A percentile compares a stretch with the other conserved stretches of the same genome.
Evolutionary conservation across 2,329 filamentous ascomycete species (phyloP).

Genomic region (Xylariaceae sp.): DNA sequence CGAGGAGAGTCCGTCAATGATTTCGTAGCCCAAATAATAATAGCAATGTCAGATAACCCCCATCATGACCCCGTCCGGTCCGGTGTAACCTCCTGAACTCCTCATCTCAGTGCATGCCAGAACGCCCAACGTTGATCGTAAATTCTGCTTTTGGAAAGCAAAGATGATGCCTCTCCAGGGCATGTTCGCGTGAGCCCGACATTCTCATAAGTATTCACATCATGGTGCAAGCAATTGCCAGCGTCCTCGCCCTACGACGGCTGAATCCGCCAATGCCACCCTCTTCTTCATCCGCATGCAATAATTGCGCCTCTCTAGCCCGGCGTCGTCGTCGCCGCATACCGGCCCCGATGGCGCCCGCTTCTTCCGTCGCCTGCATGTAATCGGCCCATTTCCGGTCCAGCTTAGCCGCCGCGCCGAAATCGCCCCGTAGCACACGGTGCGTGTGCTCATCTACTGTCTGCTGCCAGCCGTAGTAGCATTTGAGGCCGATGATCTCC

Average conservation of each 20-base stretch:
- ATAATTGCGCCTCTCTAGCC: conserved; percentile 72
- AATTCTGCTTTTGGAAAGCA: background rate
- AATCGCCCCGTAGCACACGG: conserved; percentile 72
- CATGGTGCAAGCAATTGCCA: conserved; percentile 51
- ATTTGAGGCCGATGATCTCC: conserved; percentile 81
- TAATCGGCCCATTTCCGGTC: conserved; percentile 91
- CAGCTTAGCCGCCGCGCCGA: conserved; percentile 67
- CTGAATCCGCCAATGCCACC: conserved; percentile 49
- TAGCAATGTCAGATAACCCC: no score
- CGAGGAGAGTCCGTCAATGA: no score
- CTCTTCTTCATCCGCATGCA: conserved; percentile 77
- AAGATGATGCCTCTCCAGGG: no score
- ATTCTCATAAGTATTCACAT: conserved; percentile 47
- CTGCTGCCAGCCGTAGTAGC: conserved; percentile 92
- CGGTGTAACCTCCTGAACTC: no score
- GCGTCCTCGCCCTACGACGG: conserved; percentile 58
- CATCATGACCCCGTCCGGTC: no score
- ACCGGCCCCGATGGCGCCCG: conserved; percentile 61
- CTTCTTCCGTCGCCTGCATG: conserved; percentile 89
- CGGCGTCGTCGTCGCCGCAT: conserved; percentile 66
- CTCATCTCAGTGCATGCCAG: no score
- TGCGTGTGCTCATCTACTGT: conserved; percentile 92
- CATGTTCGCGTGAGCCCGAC: no score
- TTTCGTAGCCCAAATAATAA: no score
- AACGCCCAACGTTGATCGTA: no score